Percentiles rank a stretch among this genome's conserved stretches.
phyloP scores from a whole-genome alignment of 192 early-diverging fungal species.

The Hyaloraphidium curvatum region DNA sequence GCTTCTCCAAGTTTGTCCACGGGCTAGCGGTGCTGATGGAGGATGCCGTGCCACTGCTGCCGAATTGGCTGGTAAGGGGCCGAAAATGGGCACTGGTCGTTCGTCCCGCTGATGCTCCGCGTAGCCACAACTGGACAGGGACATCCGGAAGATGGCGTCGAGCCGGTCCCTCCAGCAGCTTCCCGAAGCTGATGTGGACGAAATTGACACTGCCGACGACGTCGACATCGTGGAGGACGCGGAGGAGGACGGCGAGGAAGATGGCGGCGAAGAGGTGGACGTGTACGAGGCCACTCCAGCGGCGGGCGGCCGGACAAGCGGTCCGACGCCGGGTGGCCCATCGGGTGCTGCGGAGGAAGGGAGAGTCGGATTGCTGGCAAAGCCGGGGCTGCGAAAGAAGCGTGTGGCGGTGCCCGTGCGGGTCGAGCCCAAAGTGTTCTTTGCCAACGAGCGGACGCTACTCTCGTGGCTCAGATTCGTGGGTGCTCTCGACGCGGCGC shows the following conservation, averaged over 20 bases:
- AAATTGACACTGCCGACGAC: not conserved
- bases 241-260: not conserved
- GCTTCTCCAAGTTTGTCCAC: not conserved
- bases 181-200: not conserved
- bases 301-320: not conserved
- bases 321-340: not conserved
- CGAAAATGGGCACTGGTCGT: too few relatives aligned
- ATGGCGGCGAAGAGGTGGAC: not conserved
- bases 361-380: not conserved
- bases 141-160: not conserved
- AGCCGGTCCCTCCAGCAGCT: not conserved
- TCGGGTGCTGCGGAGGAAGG: not conserved
- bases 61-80: not conserved
- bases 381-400: slow-evolving; percentile 6
- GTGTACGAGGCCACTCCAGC: not conserved
- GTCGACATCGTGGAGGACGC: not conserved
- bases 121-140: not conserved
- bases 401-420: slow-evolving; percentile 33
- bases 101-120: not conserved
- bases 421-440: slow-evolving; percentile 70
- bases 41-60: not conserved
- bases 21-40: not conserved
- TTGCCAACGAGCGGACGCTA: slow-evolving; percentile 75
- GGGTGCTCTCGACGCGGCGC: not conserved
- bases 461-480: slow-evolving; percentile 44